phyloP scores from a whole-genome alignment of 495 filamentous ascomycete species.

The Penicillium riverlandense region DNA sequence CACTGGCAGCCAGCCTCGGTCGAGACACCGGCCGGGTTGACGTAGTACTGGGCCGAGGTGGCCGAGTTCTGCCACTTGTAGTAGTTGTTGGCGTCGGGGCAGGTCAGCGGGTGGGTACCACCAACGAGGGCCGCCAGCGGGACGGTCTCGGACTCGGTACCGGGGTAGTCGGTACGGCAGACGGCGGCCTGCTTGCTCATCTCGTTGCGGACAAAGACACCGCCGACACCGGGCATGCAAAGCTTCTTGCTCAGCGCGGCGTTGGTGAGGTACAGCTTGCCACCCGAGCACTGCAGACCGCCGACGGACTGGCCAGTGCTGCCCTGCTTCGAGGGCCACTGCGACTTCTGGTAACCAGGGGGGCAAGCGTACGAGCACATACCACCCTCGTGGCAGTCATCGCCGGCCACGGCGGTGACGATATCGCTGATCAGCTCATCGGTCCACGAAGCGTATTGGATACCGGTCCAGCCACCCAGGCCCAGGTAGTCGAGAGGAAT shows the following conservation, averaged over 20 bases:
- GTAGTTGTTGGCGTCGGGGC: constrained; percentile 61
- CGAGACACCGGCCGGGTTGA: constrained; percentile 70
- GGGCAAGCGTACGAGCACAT: constrained; percentile 96
- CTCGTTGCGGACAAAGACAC: constrained; percentile 67
- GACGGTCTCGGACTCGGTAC: constrained; percentile 75
- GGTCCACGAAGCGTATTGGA: constrained; percentile 51
- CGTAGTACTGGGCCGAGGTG: constrained; percentile 94
- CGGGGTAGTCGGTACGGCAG: constrained; percentile 96
- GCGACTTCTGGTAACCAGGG: constrained; percentile 81
- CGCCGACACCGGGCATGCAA: constrained; percentile 66
- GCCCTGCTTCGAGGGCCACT: constrained; percentile 83
- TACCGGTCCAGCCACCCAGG: constrained; percentile 71
- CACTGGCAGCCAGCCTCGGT: constrained; percentile 71
- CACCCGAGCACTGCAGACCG: constrained; percentile 69
- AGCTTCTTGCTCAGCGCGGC: constrained; percentile 54
- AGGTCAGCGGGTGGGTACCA: constrained; percentile 53
- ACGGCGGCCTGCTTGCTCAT: constrained; percentile 58
- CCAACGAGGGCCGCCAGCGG: constrained; percentile 58
- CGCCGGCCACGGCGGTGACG: constrained; percentile 49
- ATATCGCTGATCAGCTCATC: constrained; percentile 49
- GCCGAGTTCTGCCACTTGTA: constrained; percentile 66
- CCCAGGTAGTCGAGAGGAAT: constrained; percentile 59
- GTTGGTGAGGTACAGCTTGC: constrained; percentile 75
- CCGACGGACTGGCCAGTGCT: constrained; percentile 78
- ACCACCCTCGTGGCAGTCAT: constrained; percentile 49